A percentile compares a stretch with the other conserved stretches of the same genome.
Conservation (phyloP, 2,329 filamentous ascomycete species). For the Fusarium brevicatenulatum region DNA sequence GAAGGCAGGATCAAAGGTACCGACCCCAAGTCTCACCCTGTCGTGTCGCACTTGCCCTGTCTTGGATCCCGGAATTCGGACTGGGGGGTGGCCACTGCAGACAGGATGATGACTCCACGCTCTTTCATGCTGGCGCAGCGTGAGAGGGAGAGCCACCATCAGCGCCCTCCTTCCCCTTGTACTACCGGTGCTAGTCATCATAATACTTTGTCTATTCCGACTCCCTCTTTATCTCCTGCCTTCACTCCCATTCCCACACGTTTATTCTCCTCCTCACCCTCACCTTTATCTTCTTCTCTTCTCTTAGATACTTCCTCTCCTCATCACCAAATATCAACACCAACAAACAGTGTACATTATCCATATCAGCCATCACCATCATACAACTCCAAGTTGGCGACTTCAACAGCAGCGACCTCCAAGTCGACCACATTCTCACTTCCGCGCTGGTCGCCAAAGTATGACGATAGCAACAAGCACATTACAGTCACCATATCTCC, state of each 20-base stretch:
- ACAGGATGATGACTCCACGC: slow-evolving; percentile 44
- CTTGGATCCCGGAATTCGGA: slow-evolving; percentile 30
- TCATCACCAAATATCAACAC: slow-evolving; percentile 4
- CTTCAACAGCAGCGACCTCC: slow-evolving; percentile 29
- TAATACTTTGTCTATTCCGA: slow-evolving; percentile 36
- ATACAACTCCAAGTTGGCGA: slow-evolving; percentile 17
- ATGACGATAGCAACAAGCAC: slow-evolving; percentile 45
- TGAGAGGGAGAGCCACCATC: slow-evolving; percentile 32
- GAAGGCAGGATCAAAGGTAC: slow-evolving; percentile 27
- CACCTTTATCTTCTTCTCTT: slow-evolving; percentile 17
- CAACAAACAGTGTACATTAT: slow-evolving; percentile 10
- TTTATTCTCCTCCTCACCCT: slow-evolving; percentile 23
- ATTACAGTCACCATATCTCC: slow-evolving; percentile 41
- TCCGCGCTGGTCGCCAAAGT: slow-evolving; percentile 44
- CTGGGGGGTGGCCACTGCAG: slow-evolving; percentile 32
- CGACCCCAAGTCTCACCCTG: slow-evolving; percentile 28
- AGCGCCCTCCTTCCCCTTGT: slow-evolving; percentile 33
- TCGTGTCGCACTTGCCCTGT: slow-evolving; percentile 34
- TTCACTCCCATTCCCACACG: slow-evolving; percentile 28
- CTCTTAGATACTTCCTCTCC: slow-evolving; percentile 28
- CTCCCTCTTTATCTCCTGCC: slow-evolving; percentile 35
- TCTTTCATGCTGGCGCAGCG: slow-evolving; percentile 44
- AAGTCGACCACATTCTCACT: slow-evolving; percentile 33
- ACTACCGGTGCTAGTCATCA: slow-evolving; percentile 35
- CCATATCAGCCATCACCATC: slow-evolving; percentile 8